Conservation (phyloP, 2,329 filamentous ascomycete genomes). For the Alternaria longipes region DNA sequence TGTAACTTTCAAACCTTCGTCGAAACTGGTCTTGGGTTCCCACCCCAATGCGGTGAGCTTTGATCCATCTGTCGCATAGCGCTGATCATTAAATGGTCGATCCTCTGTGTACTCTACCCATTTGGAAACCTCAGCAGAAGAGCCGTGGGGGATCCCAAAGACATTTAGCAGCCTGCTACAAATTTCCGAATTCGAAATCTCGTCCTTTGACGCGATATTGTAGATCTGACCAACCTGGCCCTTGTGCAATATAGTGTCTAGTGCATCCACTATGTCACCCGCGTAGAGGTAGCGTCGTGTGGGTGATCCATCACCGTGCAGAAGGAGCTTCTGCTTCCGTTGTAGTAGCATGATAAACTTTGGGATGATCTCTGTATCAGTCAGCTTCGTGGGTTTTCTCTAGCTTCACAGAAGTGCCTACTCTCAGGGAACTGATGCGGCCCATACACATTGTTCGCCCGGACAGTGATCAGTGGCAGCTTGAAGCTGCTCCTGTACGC, state of each 20-base stretch:
- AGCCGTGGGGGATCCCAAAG: conserved; percentile 61
- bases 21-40: conserved; percentile 48
- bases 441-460: conserved; percentile 86
- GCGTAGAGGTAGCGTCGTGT: conserved; percentile 81
- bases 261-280: conserved; percentile 80
- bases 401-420: conserved; percentile 54
- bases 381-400: conserved; percentile 18
- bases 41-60: conserved; percentile 51
- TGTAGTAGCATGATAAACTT: conserved; percentile 80
- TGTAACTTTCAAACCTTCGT: conserved; percentile 48
- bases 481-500: conserved; percentile 87
- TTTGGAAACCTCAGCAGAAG: conserved; percentile 61
- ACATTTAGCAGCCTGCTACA: conserved; percentile 71
- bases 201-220: conserved; percentile 81
- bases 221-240: conserved; percentile 79
- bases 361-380: conserved; percentile 76
- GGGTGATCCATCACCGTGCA: conserved; percentile 80
- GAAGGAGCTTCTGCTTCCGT: conserved; percentile 70
- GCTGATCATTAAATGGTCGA: conserved; percentile 66
- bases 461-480: conserved; percentile 79
- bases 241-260: conserved; percentile 84
- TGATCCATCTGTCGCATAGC: conserved; percentile 51
- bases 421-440: conserved; percentile 86
- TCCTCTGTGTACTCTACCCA: conserved; percentile 81
- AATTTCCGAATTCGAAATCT: conserved; percentile 77